Conservation (phyloP, 1,139 yeast genomes). For the Zygoascus sp. region DNA sequence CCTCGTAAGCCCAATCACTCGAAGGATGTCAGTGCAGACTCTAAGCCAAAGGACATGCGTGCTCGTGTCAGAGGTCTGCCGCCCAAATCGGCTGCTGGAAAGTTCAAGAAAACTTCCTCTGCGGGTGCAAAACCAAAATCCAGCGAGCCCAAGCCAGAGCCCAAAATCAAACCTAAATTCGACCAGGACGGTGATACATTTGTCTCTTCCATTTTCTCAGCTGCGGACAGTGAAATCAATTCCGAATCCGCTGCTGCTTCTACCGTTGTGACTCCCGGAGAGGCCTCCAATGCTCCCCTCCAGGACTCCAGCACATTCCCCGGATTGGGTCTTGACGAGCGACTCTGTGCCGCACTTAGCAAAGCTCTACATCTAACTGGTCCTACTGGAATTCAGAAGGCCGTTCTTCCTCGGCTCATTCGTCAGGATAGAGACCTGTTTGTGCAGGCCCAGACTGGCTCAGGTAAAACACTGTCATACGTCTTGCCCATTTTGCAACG, state of each 20-base stretch:
- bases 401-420: constrained; percentile 69
- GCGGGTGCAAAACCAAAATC: background rate
- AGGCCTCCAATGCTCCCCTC: constrained; percentile 84
- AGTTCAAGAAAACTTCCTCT: background rate
- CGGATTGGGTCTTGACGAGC: constrained; percentile 63
- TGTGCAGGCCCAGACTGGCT: constrained; percentile 93
- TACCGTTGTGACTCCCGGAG: constrained; percentile 32
- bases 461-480: constrained; percentile 89
- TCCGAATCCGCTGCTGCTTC: constrained; percentile 10
- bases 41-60: constrained; percentile 10
- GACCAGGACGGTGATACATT: constrained; percentile 43
- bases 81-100: constrained; percentile 8
- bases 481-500: constrained; percentile 74
- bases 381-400: constrained; percentile 84
- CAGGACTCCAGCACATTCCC: constrained; percentile 63
- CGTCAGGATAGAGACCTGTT: constrained; percentile 57
- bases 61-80: background rate
- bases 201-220: constrained; percentile 83
- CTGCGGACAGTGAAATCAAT: constrained; percentile 42
- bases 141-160: background rate
- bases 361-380: constrained; percentile 55
- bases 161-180: constrained; percentile 6
- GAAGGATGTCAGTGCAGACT: constrained; percentile 3
- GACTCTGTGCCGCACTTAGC: constrained; percentile 51
- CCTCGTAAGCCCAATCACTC: too few species aligned